Percentiles rank a stretch among this genome's conserved stretches.
Conservation (phyloP, 257 asterid species). For the Penstemon barbatus region DNA sequence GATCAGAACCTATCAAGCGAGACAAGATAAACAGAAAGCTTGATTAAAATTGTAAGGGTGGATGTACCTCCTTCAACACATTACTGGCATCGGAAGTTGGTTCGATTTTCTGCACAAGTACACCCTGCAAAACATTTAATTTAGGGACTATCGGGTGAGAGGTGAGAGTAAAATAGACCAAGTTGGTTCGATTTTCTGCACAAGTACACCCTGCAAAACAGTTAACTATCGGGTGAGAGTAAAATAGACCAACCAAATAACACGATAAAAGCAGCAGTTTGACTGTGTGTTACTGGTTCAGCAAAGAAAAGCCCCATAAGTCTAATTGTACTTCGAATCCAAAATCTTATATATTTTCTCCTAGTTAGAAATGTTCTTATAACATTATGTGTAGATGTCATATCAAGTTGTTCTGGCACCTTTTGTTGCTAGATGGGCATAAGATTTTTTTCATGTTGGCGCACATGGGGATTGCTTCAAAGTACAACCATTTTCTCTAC, state of each 20-base stretch:
- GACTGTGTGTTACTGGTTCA: neutral
- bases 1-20: too few relatives aligned
- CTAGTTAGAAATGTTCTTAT: too few relatives aligned
- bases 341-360: too few relatives aligned
- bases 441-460: too few relatives aligned
- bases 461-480: too few relatives aligned
- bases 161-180: slow-evolving; percentile 15
- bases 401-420: too few relatives aligned
- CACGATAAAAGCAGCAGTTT: slow-evolving; percentile 21
- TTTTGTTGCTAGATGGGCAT: too few relatives aligned
- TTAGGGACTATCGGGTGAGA: slow-evolving; percentile 15
- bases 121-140: slow-evolving; percentile 58
- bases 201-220: slow-evolving; percentile 73
- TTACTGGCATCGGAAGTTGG: slow-evolving; percentile 74
- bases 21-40: slow-evolving; percentile 17
- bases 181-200: slow-evolving; percentile 79
- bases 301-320: neutral
- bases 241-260: slow-evolving; percentile 18
- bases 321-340: too few relatives aligned
- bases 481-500: too few relatives aligned
- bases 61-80: slow-evolving; percentile 70
- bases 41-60: slow-evolving; percentile 11
- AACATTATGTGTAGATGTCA: too few relatives aligned
- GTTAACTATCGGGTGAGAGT: slow-evolving; percentile 15
- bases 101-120: slow-evolving; percentile 75